Percentiles rank a stretch among this genome's conserved stretches.
These are phyloP conservation scores for Petrea volubilis DNA, from an alignment of 257 asterid species.

Conservation along the genomic window DNA sequence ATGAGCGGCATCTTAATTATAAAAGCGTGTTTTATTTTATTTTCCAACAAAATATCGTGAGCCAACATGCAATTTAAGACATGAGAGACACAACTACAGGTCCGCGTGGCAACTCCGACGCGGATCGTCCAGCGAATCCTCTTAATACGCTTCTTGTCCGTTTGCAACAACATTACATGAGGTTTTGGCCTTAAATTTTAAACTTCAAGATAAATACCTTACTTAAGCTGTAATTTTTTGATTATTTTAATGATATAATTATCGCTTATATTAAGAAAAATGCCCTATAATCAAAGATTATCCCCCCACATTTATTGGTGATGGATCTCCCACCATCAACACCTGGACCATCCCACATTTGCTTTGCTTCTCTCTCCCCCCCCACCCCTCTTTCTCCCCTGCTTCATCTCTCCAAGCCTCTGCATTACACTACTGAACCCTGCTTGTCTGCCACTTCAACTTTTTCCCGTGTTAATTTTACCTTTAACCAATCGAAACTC, in stretches of 20 bases:
- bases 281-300: conserved; percentile 12
- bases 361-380: conserved; percentile 10
- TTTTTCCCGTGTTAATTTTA: conserved; percentile 2
- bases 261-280: conserved; percentile 43
- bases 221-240: too few species aligned
- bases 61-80: not conserved
- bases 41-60: not conserved
- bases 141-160: conserved; percentile 28
- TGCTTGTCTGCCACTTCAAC: conserved; percentile 46
- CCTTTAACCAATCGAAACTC: not conserved
- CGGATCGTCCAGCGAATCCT: conserved; percentile 33
- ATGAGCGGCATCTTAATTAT: too few species aligned
- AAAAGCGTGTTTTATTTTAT: too few species aligned
- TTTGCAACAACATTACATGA: too few species aligned
- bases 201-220: too few species aligned
- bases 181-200: too few species aligned
- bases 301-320: conserved; percentile 30
- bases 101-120: conserved; percentile 45
- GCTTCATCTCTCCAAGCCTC: not conserved
- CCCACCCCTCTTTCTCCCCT: conserved; percentile 15
- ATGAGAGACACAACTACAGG: conserved; percentile 11
- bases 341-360: conserved; percentile 27
- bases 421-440: conserved; percentile 18
- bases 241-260: conserved; percentile 3
- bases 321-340: conserved; percentile 43